Evolutionary conservation across 108 stramenopile genomes (phyloP).

Genomic region (Nitzschia inconspicua): DNA sequence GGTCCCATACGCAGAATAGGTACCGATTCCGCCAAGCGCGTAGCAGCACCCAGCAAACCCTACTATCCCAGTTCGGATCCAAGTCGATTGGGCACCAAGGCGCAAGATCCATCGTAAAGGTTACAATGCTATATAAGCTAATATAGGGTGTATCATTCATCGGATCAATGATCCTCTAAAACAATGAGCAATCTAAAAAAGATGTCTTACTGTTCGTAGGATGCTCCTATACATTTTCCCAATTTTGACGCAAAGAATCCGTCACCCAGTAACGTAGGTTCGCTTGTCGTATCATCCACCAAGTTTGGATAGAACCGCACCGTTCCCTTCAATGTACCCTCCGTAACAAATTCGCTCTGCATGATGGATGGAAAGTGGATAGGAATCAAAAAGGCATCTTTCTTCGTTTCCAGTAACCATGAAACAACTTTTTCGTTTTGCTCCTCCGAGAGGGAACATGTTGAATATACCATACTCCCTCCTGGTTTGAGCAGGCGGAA

Average conservation of each 20-base stretch:
- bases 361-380: constrained; percentile 32
- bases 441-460: constrained; percentile 78
- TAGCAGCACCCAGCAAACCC: constrained; percentile 41
- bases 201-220: too few relatives aligned
- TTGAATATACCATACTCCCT: constrained; percentile 87
- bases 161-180: not conserved
- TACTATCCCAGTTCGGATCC: constrained; percentile 87
- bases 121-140: not conserved
- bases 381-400: constrained; percentile 44
- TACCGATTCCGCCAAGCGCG: constrained; percentile 33
- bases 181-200: not conserved
- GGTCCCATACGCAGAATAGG: constrained; percentile 66
- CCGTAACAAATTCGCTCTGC: constrained; percentile 17
- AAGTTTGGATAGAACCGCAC: constrained; percentile 57
- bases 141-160: not conserved
- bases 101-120: not conserved
- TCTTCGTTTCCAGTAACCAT: constrained; percentile 58
- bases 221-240: constrained; percentile 28
- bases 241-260: constrained; percentile 74
- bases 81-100: constrained; percentile 53
- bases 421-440: constrained; percentile 90
- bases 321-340: constrained; percentile 48
- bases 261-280: constrained; percentile 31
- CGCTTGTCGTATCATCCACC: not conserved
- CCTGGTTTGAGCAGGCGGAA: constrained; percentile 75